Conservation (phyloP, 148 eudicot species). For the Bassia scoparia region DNA sequence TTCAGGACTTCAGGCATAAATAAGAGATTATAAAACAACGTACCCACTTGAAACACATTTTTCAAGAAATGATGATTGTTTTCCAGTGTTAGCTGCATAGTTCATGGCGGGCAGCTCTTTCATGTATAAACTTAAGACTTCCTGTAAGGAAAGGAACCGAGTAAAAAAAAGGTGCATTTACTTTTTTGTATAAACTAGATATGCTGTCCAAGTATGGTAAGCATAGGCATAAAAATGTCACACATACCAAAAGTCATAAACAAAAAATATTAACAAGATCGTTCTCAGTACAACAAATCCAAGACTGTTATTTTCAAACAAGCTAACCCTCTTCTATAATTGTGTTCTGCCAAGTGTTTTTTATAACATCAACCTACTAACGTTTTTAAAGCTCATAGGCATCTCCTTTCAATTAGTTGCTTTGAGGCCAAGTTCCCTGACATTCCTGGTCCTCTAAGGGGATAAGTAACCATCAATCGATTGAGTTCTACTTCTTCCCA, state of each 20-base stretch:
- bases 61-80: slow-evolving; percentile 77
- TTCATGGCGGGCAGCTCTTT: slow-evolving; percentile 85
- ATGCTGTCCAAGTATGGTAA: neutral
- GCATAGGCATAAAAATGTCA: neutral
- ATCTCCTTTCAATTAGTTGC: neutral
- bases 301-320: neutral
- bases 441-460: neutral
- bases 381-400: neutral
- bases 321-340: neutral
- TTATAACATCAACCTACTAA: neutral
- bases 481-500: neutral
- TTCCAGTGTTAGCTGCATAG: slow-evolving; percentile 92
- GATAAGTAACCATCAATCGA: neutral
- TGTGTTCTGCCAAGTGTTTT: neutral
- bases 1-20: neutral
- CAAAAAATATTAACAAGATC: neutral
- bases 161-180: neutral
- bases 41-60: slow-evolving; percentile 89
- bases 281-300: neutral
- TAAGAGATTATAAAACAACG: slow-evolving; percentile 4
- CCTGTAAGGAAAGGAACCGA: slow-evolving; percentile 39
- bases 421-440: neutral
- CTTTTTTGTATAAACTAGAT: neutral
- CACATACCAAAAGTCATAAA: neutral
- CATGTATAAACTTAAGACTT: slow-evolving; percentile 48